phyloP scores from a whole-genome alignment of 1,284 basidiomycete genomes.

The Malassezia brasiliensis region DNA sequence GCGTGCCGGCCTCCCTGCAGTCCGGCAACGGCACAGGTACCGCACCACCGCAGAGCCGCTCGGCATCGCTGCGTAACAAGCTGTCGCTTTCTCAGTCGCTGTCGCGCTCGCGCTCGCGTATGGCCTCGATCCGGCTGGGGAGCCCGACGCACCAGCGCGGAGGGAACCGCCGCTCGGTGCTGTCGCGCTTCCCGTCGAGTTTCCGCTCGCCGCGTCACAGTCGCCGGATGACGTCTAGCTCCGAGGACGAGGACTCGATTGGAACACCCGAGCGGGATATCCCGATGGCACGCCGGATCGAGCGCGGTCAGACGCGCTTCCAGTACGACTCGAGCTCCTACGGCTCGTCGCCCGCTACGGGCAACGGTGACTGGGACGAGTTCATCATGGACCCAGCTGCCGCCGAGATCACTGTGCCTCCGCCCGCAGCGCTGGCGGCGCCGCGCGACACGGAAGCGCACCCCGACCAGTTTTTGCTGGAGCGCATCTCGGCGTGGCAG shows the following conservation, averaged over 20 bases:
- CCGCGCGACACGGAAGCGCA: not conserved
- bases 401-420: not conserved
- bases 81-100: not conserved
- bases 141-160: constrained; percentile 5
- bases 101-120: constrained; percentile 2
- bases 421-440: constrained; percentile 6
- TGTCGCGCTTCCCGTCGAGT: constrained; percentile 11
- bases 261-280: constrained; percentile 12
- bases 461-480: not conserved
- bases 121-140: not conserved
- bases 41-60: not conserved
- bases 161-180: constrained; percentile 4
- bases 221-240: constrained; percentile 7
- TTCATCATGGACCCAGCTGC: not conserved
- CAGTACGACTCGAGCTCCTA: constrained; percentile 18
- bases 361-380: not conserved
- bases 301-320: constrained; percentile 10
- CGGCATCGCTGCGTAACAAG: constrained; percentile 3
- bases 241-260: constrained; percentile 5
- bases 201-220: constrained; percentile 12
- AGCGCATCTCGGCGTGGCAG: constrained; percentile 15
- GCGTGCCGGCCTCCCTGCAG: not conserved
- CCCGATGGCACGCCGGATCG: constrained; percentile 15
- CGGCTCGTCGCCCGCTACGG: not conserved
- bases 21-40: not conserved